phyloP scores from a whole-genome alignment of 106 monocot genomes.

The Acorus calamus region DNA sequence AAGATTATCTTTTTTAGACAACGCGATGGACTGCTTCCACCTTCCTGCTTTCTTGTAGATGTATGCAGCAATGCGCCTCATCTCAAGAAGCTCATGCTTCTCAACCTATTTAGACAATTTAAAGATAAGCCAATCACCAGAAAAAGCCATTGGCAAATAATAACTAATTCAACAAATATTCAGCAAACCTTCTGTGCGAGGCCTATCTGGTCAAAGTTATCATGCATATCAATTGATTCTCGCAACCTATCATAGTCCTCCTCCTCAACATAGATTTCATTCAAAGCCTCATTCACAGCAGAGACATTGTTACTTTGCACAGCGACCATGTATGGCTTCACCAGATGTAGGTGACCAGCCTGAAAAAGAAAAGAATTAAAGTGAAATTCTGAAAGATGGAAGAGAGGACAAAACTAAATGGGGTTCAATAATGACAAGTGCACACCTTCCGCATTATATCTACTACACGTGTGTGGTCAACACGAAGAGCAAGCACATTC shows the following conservation, averaged over 20 bases:
- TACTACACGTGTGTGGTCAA: slow-evolving; percentile 92
- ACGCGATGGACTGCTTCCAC: slow-evolving; percentile 98
- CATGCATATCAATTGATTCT: slow-evolving; percentile 95
- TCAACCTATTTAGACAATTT: slow-evolving; percentile 39
- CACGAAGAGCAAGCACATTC: slow-evolving; percentile 88
- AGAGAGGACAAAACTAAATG: background rate
- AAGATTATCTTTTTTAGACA: slow-evolving; percentile 95
- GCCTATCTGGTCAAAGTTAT: slow-evolving; percentile 99
- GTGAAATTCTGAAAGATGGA: background rate
- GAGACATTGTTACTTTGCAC: slow-evolving; percentile 97
- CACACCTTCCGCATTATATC: slow-evolving; percentile 91
- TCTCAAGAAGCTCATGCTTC: slow-evolving; percentile 97
- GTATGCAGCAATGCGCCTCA: slow-evolving; percentile 93
- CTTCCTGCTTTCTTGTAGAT: slow-evolving; percentile 99
- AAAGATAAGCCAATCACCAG: background rate
- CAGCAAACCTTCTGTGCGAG: slow-evolving; percentile 83
- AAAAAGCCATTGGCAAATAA: no score
- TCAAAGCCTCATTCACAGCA: slow-evolving; percentile 96
- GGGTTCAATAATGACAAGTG: background rate
- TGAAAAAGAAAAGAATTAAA: slow-evolving; percentile 18
- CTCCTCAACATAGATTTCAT: slow-evolving; percentile 97
- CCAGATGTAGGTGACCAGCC: slow-evolving; percentile 86
- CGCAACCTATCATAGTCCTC: slow-evolving; percentile 92
- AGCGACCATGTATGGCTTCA: slow-evolving; percentile 98
- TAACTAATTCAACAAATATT: no score